phyloP scores from a whole-genome alignment of 768 basidiomycete species.

The Phanerodontia chrysosporium region DNA sequence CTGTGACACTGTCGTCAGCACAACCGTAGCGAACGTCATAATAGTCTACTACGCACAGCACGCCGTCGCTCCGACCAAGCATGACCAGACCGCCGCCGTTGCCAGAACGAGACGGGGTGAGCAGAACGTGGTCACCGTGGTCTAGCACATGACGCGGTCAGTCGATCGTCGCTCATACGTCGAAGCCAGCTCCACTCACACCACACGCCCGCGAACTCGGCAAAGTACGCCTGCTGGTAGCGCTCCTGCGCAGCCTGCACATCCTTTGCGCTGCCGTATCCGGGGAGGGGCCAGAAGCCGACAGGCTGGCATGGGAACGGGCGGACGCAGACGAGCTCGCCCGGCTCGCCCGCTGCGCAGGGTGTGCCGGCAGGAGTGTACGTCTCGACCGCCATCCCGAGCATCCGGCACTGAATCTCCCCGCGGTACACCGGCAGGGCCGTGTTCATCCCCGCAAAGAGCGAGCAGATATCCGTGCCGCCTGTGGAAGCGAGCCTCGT shows the following conservation, averaged over 20 bases:
- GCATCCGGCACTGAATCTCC: slow-evolving; percentile 79
- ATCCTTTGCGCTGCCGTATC: slow-evolving; percentile 51
- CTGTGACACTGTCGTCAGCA: slow-evolving; percentile 27
- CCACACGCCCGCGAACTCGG: slow-evolving; percentile 65
- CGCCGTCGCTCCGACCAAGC: slow-evolving; percentile 81
- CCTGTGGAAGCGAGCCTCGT: slow-evolving; percentile 37
- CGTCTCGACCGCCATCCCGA: slow-evolving; percentile 74
- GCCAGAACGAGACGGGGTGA: slow-evolving; percentile 58
- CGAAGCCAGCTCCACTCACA: slow-evolving; percentile 42
- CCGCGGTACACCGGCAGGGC: slow-evolving; percentile 75
- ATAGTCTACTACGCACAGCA: slow-evolving; percentile 59
- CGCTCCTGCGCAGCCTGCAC: slow-evolving; percentile 51
- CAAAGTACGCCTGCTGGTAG: slow-evolving; percentile 70
- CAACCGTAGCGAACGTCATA: slow-evolving; percentile 2
- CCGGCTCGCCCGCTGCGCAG: slow-evolving; percentile 46
- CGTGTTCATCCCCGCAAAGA: slow-evolving; percentile 78
- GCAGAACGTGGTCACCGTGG: slow-evolving; percentile 70
- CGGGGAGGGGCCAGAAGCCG: slow-evolving; percentile 77
- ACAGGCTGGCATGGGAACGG: slow-evolving; percentile 81
- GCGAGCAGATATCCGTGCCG: slow-evolving; percentile 81
- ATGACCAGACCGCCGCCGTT: slow-evolving; percentile 80
- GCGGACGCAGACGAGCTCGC: slow-evolving; percentile 67
- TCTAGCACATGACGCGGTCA: slow-evolving; percentile 32
- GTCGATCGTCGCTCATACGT: neutral
- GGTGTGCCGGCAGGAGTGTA: slow-evolving; percentile 42